Evolutionary conservation across 352 stramenopile genomes (phyloP).

Genomic region (Globisporangium sylvaticum): DNA sequence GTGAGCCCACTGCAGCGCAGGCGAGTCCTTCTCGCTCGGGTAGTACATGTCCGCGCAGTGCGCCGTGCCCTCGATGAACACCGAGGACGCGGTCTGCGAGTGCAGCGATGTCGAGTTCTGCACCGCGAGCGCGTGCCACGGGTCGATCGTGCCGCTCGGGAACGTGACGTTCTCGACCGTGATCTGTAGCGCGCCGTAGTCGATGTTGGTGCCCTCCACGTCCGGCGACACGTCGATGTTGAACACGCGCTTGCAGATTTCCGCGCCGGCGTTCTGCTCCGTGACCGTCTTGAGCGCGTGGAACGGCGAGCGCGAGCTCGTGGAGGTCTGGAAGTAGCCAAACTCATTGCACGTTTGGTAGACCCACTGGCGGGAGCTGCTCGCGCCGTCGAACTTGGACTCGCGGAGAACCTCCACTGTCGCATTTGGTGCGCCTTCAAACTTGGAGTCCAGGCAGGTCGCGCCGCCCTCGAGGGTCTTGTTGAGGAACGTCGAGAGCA

Average conservation of each 20-base stretch:
- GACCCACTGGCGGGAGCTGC: constrained; percentile 74
- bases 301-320: constrained; percentile 55
- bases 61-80: constrained; percentile 80
- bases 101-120: constrained; percentile 63
- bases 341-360: constrained; percentile 91
- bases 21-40: constrained; percentile 46
- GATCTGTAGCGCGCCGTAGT: constrained; percentile 75
- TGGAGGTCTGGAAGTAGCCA: constrained; percentile 83
- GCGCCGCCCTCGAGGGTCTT: constrained; percentile 38
- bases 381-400: constrained; percentile 63
- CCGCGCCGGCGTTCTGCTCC: constrained; percentile 55
- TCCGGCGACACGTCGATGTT: constrained; percentile 60
- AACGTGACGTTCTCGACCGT: constrained; percentile 82
- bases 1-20: constrained; percentile 62
- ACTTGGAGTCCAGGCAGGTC: constrained; percentile 75
- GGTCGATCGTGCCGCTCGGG: constrained; percentile 77
- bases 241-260: constrained; percentile 85
- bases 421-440: constrained; percentile 58
- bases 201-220: constrained; percentile 55
- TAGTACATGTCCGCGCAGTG: constrained; percentile 86
- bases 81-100: constrained; percentile 44
- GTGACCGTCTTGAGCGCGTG: constrained; percentile 65
- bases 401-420: constrained; percentile 63
- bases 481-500: constrained; percentile 55
- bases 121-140: constrained; percentile 80